phyloP scores from a whole-genome alignment of 2,329 filamentous ascomycete species.

The Albifimbria verrucaria region DNA sequence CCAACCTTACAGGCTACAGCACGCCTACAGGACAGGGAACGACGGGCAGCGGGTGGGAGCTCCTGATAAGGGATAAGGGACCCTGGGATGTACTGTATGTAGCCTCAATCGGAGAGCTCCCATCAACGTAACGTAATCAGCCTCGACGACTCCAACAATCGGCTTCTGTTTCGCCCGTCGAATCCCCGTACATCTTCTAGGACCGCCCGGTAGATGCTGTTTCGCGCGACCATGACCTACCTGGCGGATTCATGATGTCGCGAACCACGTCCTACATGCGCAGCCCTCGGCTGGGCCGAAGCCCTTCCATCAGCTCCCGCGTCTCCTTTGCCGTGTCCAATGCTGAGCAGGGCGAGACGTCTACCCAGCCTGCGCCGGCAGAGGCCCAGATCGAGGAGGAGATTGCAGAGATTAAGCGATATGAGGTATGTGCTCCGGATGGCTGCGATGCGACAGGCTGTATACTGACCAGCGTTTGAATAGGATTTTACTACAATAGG shows the following conservation, averaged over 20 bases:
- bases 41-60: background rate
- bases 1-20: too few relatives aligned
- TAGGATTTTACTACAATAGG: slow-evolving; percentile 92
- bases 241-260: slow-evolving; percentile 42
- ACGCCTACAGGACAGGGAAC: too few relatives aligned
- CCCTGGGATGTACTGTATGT: too few relatives aligned
- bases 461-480: slow-evolving; percentile 1
- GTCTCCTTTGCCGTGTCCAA: slow-evolving; percentile 66
- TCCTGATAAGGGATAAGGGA: background rate
- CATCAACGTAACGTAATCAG: background rate
- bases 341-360: slow-evolving; percentile 59
- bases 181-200: too few relatives aligned
- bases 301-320: slow-evolving; percentile 60
- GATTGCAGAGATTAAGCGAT: slow-evolving; percentile 96
- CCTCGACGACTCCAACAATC: too few relatives aligned
- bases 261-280: slow-evolving; percentile 49
- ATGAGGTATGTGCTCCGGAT: slow-evolving; percentile 57
- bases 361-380: slow-evolving; percentile 45
- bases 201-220: too few relatives aligned
- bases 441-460: background rate
- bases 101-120: background rate
- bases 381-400: slow-evolving; percentile 83
- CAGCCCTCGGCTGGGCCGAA: slow-evolving; percentile 36
- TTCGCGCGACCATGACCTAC: slow-evolving; percentile 34
- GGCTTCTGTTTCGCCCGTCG: background rate